Percentiles rank a stretch among this genome's conserved stretches.
These are phyloP conservation scores for Magnusiomyces paraingens DNA, from an alignment of 1,139 yeast species.

Conservation along the genomic window DNA sequence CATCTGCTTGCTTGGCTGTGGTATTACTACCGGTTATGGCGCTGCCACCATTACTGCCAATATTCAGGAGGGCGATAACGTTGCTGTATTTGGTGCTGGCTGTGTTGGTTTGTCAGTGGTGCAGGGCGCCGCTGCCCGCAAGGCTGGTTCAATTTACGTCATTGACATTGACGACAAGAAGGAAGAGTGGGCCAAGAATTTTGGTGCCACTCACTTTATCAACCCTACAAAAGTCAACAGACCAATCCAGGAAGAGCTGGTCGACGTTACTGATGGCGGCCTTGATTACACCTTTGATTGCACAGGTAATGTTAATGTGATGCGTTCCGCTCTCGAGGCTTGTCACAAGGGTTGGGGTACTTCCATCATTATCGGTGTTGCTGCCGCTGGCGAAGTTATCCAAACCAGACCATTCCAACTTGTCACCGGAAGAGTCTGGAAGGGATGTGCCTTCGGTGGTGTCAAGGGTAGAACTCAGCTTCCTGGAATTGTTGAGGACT, in stretches of 20 bases:
- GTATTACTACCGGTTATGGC: conserved; percentile 97
- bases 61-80: conserved; percentile 85
- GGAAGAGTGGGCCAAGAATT: conserved; percentile 76
- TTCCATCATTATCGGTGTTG: conserved; percentile 92
- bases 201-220: conserved; percentile 93
- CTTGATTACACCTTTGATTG: conserved; percentile 94
- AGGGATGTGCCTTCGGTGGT: conserved; percentile 98
- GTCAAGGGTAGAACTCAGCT: conserved; percentile 95
- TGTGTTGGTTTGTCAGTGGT: conserved; percentile 94
- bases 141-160: conserved; percentile 77
- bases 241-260: conserved; percentile 73
- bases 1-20: conserved; percentile 93
- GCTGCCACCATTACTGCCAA: conserved; percentile 94
- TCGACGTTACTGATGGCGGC: conserved; percentile 94
- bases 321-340: conserved; percentile 94
- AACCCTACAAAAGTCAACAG: conserved; percentile 75
- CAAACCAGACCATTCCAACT: conserved; percentile 97
- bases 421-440: conserved; percentile 98
- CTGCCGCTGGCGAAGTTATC: conserved; percentile 96
- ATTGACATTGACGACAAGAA: conserved; percentile 82
- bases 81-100: conserved; percentile 96
- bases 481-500: conserved; percentile 84
- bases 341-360: conserved; percentile 99
- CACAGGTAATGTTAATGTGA: conserved; percentile 91
- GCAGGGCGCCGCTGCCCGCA: conserved; percentile 84